phyloP scores from a whole-genome alignment of 2,329 filamentous ascomycete genomes.

The Akanthomyces dipterigenus region DNA sequence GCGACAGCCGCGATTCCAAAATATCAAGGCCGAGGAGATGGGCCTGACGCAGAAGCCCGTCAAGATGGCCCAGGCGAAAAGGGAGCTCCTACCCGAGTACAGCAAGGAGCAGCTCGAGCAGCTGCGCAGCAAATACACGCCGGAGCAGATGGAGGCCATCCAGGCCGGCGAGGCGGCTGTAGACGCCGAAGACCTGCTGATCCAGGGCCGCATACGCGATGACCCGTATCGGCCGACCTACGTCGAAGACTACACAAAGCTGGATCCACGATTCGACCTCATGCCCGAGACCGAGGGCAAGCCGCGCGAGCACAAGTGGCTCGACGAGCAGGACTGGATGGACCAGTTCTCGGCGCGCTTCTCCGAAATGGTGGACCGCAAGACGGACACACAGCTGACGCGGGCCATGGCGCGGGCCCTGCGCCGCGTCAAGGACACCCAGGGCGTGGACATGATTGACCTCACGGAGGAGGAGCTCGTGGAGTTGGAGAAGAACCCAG shows the following conservation, averaged over 20 bases:
- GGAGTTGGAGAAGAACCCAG: slow-evolving; percentile 33
- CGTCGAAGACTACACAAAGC: slow-evolving; percentile 72
- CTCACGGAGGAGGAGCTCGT: slow-evolving; percentile 43
- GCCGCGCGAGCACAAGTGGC: slow-evolving; percentile 50
- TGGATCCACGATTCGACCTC: slow-evolving; percentile 74
- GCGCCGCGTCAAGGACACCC: slow-evolving; percentile 34
- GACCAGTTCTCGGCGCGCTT: slow-evolving; percentile 49
- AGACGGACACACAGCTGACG: slow-evolving; percentile 35
- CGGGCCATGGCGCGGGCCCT: slow-evolving; percentile 35
- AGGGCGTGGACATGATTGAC: slow-evolving; percentile 38
- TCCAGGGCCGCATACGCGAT: slow-evolving; percentile 63
- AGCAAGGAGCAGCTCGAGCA: slow-evolving; percentile 56
- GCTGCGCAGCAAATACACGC: slow-evolving; percentile 64
- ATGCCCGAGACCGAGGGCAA: slow-evolving; percentile 43
- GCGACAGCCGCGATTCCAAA: slow-evolving; percentile 46
- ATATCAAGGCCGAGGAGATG: slow-evolving; percentile 44
- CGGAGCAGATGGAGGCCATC: slow-evolving; percentile 74
- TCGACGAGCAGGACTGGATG: slow-evolving; percentile 51
- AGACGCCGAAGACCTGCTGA: slow-evolving; percentile 63
- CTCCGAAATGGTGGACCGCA: slow-evolving; percentile 34
- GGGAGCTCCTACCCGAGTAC: slow-evolving; percentile 55
- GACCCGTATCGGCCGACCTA: slow-evolving; percentile 70
- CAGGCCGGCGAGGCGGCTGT: slow-evolving; percentile 74
- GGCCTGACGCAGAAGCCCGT: slow-evolving; percentile 40
- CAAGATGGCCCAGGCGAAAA: slow-evolving; percentile 35